These are phyloP conservation scores for Leptomonas pyrrhocoris DNA, from an alignment of 208 protist genomes.

Conservation along the genomic window DNA sequence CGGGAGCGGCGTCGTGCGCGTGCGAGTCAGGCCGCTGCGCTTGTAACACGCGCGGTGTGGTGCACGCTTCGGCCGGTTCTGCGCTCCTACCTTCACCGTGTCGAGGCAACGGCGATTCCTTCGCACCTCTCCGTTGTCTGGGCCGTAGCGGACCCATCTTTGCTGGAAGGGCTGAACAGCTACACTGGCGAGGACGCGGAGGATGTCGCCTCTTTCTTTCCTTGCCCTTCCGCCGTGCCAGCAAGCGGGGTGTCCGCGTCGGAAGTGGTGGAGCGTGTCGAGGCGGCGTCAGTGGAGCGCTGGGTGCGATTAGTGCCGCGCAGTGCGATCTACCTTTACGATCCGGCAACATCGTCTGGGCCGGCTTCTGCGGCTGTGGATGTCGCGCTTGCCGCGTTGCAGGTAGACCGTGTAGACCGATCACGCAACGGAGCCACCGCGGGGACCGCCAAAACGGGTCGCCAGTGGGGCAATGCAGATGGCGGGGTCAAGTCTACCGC, in stretches of 20 bases:
- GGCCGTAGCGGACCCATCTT: conserved; percentile 37
- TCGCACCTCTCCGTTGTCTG: conserved; percentile 52
- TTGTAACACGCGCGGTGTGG: conserved; percentile 37
- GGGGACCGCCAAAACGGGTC: conserved; percentile 2
- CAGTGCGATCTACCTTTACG: conserved; percentile 28
- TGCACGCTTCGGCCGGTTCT: conserved; percentile 23
- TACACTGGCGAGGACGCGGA: not conserved
- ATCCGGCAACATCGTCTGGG: conserved; percentile 1
- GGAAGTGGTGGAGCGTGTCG: not conserved
- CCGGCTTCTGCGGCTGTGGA: conserved; percentile 15
- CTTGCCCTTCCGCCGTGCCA: not conserved
- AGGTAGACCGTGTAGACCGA: conserved; percentile 1
- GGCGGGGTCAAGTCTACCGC: not conserved
- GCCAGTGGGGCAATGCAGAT: conserved; percentile 10
- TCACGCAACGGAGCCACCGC: not conserved
- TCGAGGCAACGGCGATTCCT: conserved; percentile 3
- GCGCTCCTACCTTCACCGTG: conserved; percentile 11
- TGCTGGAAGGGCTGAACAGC: conserved; percentile 38
- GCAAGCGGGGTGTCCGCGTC: not conserved
- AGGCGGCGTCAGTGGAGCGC: conserved; percentile 9
- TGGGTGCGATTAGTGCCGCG: conserved; percentile 30
- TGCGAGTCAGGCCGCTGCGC: conserved; percentile 7
- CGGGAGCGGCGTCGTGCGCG: conserved; percentile 6
- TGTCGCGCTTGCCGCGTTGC: conserved; percentile 20
- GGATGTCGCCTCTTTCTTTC: not conserved